Percentiles rank a stretch among this genome's conserved stretches.
These are phyloP conservation scores for Catenaria anguillulae DNA, from an alignment of 371 early-diverging fungal species.

Conservation along the genomic window DNA sequence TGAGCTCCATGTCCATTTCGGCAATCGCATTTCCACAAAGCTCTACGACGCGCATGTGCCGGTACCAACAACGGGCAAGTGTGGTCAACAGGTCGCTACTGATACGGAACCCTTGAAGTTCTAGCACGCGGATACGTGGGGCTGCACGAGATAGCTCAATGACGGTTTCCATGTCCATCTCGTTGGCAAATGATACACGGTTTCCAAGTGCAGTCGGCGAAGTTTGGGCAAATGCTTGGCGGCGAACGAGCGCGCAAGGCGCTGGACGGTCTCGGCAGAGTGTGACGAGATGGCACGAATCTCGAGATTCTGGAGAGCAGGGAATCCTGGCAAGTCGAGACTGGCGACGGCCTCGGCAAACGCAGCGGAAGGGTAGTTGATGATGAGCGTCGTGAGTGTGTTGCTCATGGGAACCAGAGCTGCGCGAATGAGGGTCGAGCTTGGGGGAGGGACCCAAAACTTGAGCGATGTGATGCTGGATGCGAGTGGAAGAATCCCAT, in stretches of 20 bases:
- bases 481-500: neutral
- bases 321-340: neutral
- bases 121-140: neutral
- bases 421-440: neutral
- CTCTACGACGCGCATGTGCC: neutral
- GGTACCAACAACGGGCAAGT: neutral
- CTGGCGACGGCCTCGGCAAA: neutral
- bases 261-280: neutral
- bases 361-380: constrained; percentile 6
- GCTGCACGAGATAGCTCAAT: neutral
- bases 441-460: constrained; percentile 2
- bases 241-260: neutral
- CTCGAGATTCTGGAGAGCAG: neutral
- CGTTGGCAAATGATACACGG: neutral
- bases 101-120: constrained; percentile 4
- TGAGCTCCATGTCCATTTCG: neutral
- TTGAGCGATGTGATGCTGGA: constrained; percentile 5
- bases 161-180: neutral
- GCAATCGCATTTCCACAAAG: neutral
- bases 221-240: neutral
- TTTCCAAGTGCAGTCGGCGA: neutral
- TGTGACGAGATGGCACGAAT: constrained; percentile 3
- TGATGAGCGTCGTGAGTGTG: neutral
- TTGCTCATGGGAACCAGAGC: neutral
- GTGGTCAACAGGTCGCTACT: neutral